Evolutionary conservation across 345 rosid species (phyloP).

Genomic region (Jatropha curcas): DNA sequence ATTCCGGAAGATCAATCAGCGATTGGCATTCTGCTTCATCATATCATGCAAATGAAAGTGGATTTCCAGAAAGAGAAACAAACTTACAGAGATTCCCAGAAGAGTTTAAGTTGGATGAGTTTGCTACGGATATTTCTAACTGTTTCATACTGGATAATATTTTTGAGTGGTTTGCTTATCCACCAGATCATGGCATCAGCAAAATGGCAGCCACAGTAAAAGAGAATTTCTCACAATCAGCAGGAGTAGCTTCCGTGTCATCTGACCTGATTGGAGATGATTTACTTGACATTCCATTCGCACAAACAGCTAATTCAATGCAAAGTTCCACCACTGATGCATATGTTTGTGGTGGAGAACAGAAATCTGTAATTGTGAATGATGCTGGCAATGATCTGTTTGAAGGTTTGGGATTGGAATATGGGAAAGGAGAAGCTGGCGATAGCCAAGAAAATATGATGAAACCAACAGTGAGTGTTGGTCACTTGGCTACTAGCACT

Average conservation of each 20-base stretch:
- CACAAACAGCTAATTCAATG: constrained; percentile 14
- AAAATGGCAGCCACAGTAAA: constrained; percentile 20
- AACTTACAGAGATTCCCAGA: constrained; percentile 30
- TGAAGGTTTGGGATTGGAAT: constrained; percentile 42
- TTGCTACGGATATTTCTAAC: constrained; percentile 42
- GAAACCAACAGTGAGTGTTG: constrained; percentile 23
- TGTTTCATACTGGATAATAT: constrained; percentile 49
- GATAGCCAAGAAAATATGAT: constrained; percentile 34
- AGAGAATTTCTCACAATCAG: constrained; percentile 28
- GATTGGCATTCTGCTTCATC: constrained; percentile 16
- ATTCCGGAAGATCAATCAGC: constrained; percentile 17
- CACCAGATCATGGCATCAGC: constrained; percentile 35
- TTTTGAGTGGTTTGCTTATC: constrained; percentile 49
- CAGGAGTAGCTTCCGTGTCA: constrained; percentile 23
- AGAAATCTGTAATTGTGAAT: constrained; percentile 30
- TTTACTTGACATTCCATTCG: constrained; percentile 22
- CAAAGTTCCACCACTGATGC: constrained; percentile 20
- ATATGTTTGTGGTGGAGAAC: constrained; percentile 10
- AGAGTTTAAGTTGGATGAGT: constrained; percentile 43
- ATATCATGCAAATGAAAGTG: constrained; percentile 9
- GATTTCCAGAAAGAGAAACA: constrained; percentile 28
- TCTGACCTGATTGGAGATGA: constrained; percentile 25
- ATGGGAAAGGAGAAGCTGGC: constrained; percentile 22
- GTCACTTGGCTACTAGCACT: constrained; percentile 15
- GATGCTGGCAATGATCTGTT: constrained; percentile 47